Percentiles rank a stretch among this genome's conserved stretches.
Conservation (phyloP, 2,329 filamentous ascomycete species). For the Cladosporium halotolerans region DNA sequence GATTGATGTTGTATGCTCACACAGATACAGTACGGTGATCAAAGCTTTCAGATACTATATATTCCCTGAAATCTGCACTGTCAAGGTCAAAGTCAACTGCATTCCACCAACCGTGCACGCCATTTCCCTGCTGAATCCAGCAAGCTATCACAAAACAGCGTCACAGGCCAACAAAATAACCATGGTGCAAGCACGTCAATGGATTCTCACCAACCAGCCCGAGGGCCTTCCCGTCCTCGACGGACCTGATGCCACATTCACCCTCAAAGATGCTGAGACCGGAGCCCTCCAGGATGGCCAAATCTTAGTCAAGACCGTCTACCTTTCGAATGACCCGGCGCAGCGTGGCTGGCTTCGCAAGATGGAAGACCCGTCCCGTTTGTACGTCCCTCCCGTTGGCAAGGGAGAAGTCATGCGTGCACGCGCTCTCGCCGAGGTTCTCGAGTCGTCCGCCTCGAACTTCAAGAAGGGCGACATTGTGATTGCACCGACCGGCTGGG, state of each 20-base stretch:
- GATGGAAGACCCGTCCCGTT: conserved; percentile 34
- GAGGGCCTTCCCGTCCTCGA: conserved; percentile 29
- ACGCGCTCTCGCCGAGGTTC: conserved; percentile 32
- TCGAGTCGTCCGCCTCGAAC: conserved; percentile 30
- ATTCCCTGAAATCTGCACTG: background rate
- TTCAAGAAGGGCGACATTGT: conserved; percentile 34
- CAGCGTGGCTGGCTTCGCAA: conserved; percentile 46
- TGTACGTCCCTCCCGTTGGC: conserved; percentile 43
- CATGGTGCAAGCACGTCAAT: conserved; percentile 30
- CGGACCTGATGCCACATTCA: conserved; percentile 36
- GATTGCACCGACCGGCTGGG: conserved; percentile 31
- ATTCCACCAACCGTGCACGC: background rate
- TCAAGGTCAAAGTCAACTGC: background rate
- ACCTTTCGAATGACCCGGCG: conserved; percentile 49
- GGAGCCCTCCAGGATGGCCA: conserved; percentile 33
- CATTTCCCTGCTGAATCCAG: background rate
- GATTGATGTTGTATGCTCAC: no score
- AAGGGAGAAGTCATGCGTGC: conserved; percentile 36
- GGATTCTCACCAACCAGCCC: conserved; percentile 39
- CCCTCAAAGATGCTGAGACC: conserved; percentile 26
- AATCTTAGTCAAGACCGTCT: conserved; percentile 42
- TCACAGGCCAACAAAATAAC: background rate
- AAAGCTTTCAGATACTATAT: background rate
- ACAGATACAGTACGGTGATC: no score
- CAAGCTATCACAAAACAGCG: background rate